phyloP scores from a whole-genome alignment of 2,329 filamentous ascomycete species.

The Cadophora malorum region DNA sequence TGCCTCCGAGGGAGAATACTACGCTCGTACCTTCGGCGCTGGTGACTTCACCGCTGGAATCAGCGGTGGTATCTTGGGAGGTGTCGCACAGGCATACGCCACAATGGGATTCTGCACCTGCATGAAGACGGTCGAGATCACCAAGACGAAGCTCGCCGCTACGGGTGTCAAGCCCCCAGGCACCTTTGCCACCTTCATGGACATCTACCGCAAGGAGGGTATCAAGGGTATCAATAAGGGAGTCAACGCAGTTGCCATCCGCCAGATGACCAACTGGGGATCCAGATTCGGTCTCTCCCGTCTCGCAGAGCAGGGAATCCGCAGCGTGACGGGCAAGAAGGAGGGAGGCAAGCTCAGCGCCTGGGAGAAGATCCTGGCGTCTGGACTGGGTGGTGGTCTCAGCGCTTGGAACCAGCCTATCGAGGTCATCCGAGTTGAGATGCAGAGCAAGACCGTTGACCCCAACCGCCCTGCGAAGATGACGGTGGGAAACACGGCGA shows the following conservation, averaged over 20 bases:
- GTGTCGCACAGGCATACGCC: conserved; percentile 96
- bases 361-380: conserved; percentile 87
- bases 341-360: conserved; percentile 78
- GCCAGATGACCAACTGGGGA: conserved; percentile 99
- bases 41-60: conserved; percentile 90
- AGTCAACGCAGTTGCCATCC: conserved; percentile 97
- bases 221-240: conserved; percentile 97
- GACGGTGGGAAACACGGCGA: conserved; percentile 86
- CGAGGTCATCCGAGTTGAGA: conserved; percentile 99
- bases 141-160: conserved; percentile 92
- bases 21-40: conserved; percentile 83
- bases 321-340: conserved; percentile 78
- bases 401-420: conserved; percentile 99
- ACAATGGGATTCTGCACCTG: conserved; percentile 99
- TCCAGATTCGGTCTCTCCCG: conserved; percentile 93
- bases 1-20: conserved; percentile 96
- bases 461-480: conserved; percentile 99
- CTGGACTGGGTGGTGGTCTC: conserved; percentile 87
- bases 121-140: conserved; percentile 99
- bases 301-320: conserved; percentile 88
- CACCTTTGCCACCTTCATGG: conserved; percentile 95
- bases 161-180: conserved; percentile 83
- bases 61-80: conserved; percentile 87
- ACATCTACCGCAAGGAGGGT: conserved; percentile 94
- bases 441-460: conserved; percentile 99